These are phyloP conservation scores for Coniochaeta sp. DNA, from an alignment of 2,329 filamentous ascomycete species.

Conservation along the genomic window DNA sequence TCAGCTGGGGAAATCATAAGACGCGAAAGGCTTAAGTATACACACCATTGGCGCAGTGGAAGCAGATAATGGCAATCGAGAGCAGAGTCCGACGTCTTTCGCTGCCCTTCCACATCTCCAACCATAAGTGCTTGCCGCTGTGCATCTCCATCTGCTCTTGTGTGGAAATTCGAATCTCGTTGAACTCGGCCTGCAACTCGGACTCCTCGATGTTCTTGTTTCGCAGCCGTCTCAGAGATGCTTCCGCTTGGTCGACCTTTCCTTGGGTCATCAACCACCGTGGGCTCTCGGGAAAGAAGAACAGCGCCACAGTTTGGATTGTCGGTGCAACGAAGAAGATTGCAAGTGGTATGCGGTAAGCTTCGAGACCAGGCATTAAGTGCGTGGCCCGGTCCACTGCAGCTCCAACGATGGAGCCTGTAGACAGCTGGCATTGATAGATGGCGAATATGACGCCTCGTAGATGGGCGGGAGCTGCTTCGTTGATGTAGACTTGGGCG, in stretches of 20 bases:
- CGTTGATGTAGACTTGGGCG: slow-evolving; percentile 27
- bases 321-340: slow-evolving; percentile 23
- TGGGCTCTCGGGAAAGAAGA: slow-evolving; percentile 28
- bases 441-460: slow-evolving; percentile 24
- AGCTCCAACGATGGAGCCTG: slow-evolving; percentile 24
- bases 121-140: slow-evolving; percentile 8
- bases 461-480: slow-evolving; percentile 25
- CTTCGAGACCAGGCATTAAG: slow-evolving; percentile 14
- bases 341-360: slow-evolving; percentile 17
- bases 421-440: slow-evolving; percentile 23
- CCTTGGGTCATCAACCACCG: slow-evolving; percentile 29
- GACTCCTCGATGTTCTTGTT: too few species aligned
- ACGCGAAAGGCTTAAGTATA: background rate
- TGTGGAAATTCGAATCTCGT: too few species aligned
- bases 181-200: too few species aligned
- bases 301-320: slow-evolving; percentile 20
- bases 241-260: slow-evolving; percentile 21
- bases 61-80: slow-evolving; percentile 22
- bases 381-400: slow-evolving; percentile 22
- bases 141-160: too few species aligned
- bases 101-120: slow-evolving; percentile 24
- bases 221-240: background rate
- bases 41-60: slow-evolving; percentile 22
- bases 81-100: slow-evolving; percentile 21
- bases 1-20: background rate